Conservation (phyloP, 257 asterid species). For the Nicotiana attenuata region DNA sequence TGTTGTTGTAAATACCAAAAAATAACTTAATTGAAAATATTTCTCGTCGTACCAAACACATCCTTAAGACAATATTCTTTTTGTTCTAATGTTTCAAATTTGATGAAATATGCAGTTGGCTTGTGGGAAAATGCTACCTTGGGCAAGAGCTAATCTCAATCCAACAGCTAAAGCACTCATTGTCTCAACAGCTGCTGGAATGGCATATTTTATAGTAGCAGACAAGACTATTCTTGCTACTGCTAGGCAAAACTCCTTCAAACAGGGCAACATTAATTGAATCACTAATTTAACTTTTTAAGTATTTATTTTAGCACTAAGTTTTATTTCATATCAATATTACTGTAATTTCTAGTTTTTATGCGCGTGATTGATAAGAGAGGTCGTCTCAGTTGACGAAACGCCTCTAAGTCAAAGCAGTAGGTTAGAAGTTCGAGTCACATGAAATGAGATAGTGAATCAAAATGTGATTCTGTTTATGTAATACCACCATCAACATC, state of each 20-base stretch:
- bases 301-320: not conserved
- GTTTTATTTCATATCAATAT: not conserved
- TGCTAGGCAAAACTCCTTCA: slow-evolving; percentile 72
- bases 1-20: no score
- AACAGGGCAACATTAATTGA: not conserved
- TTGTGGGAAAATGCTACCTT: slow-evolving; percentile 66
- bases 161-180: slow-evolving; percentile 93
- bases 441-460: not conserved
- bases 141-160: slow-evolving; percentile 86
- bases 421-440: no score
- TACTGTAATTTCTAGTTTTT: not conserved
- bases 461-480: not conserved
- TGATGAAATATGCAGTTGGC: slow-evolving; percentile 44
- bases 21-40: no score
- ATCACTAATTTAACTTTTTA: not conserved
- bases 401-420: no score
- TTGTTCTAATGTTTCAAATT: no score
- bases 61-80: no score
- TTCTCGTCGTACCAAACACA: no score
- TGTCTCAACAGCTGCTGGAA: slow-evolving; percentile 63
- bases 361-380: no score
- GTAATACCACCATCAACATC: not conserved
- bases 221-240: slow-evolving; percentile 78
- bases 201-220: slow-evolving; percentile 89
- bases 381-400: no score